These are phyloP conservation scores for Pestalotiopsis sp. DNA, from an alignment of 2,329 filamentous ascomycete genomes.

Conservation along the genomic window DNA sequence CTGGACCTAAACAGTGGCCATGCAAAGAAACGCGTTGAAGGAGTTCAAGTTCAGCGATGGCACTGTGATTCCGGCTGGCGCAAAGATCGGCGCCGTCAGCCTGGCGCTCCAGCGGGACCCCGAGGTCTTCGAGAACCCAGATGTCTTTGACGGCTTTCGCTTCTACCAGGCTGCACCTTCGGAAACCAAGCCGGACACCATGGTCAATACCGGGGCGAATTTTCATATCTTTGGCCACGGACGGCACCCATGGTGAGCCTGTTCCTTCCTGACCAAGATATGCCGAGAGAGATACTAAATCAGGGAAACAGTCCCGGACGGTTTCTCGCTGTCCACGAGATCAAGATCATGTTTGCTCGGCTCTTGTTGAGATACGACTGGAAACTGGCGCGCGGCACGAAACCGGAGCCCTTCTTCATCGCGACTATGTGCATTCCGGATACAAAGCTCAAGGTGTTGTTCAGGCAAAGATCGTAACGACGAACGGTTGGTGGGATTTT, in stretches of 20 bases:
- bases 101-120: slow-evolving; percentile 8
- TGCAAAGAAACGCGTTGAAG: slow-evolving; percentile 14
- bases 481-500: background rate
- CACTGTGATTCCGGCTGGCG: slow-evolving; percentile 9
- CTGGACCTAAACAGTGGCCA: slow-evolving; percentile 3
- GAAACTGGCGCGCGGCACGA: slow-evolving; percentile 7
- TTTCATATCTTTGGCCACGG: slow-evolving; percentile 13
- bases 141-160: slow-evolving; percentile 13
- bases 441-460: slow-evolving; percentile 11
- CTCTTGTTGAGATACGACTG: slow-evolving; percentile 11
- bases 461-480: slow-evolving; percentile 6
- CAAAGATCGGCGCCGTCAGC: slow-evolving; percentile 11
- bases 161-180: slow-evolving; percentile 5
- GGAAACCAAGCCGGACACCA: slow-evolving; percentile 9
- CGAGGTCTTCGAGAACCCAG: slow-evolving; percentile 11
- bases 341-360: slow-evolving; percentile 13
- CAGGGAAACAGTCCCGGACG: slow-evolving; percentile 4
- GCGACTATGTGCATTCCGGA: slow-evolving; percentile 14
- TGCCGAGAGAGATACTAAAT: background rate
- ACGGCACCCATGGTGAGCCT: slow-evolving; percentile 11
- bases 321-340: slow-evolving; percentile 12
- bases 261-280: background rate
- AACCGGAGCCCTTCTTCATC: slow-evolving; percentile 11
- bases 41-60: slow-evolving; percentile 14
- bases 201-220: slow-evolving; percentile 10